These are phyloP conservation scores for Zea mays DNA, from an alignment of 176 grass and related monocot species.

Conservation along the genomic window DNA sequence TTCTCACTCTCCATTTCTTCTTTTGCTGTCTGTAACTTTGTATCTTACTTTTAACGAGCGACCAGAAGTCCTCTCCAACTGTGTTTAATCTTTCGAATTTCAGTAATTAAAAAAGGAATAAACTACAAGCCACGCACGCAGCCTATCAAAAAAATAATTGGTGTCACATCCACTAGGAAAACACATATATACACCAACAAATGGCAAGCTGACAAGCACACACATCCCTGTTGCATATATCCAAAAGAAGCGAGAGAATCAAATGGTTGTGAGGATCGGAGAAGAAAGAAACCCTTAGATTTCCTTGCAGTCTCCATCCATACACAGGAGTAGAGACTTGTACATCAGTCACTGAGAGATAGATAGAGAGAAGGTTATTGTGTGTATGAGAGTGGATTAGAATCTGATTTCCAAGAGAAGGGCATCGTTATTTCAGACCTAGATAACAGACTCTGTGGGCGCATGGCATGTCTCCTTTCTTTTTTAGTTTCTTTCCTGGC, in stretches of 20 bases:
- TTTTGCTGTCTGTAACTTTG: background rate
- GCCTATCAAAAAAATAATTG: background rate
- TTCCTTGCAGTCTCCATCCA: constrained; percentile 33
- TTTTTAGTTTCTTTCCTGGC: background rate
- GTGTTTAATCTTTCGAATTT: background rate
- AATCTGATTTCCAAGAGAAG: constrained; percentile 20
- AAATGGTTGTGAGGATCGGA: background rate
- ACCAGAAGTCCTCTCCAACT: background rate
- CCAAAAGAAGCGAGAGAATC: constrained; percentile 14
- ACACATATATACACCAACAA: constrained; percentile 14
- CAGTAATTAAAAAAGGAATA: background rate
- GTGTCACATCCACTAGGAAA: constrained; percentile 20
- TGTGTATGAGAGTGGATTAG: constrained; percentile 18
- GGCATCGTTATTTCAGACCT: constrained; percentile 27
- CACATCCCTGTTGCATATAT: constrained; percentile 4
- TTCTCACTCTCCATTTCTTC: background rate
- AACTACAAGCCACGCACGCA: background rate
- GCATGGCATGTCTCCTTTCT: constrained; percentile 19
- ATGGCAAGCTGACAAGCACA: constrained; percentile 24
- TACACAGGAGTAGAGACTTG: constrained; percentile 11
- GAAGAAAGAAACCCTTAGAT: background rate
- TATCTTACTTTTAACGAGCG: constrained; percentile 1
- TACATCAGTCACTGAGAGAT: no score
- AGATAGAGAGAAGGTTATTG: background rate
- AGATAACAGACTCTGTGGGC: constrained; percentile 30